A percentile compares a stretch with the other conserved stretches of the same genome.
Conservation (phyloP, 768 basidiomycete species). For the Serendipita indica region DNA sequence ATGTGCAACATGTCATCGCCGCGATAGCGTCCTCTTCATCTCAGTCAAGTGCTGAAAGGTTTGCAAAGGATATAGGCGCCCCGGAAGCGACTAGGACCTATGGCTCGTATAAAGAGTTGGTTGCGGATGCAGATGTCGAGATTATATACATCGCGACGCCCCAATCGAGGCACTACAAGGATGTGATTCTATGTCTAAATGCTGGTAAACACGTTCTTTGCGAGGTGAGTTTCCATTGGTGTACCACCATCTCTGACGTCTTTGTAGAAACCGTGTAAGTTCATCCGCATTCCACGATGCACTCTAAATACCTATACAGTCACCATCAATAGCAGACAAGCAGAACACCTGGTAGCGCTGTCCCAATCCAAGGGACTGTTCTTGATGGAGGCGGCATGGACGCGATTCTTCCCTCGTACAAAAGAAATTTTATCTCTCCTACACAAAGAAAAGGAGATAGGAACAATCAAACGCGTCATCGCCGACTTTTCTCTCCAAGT, state of each 20-base stretch:
- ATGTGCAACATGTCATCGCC: constrained; percentile 12
- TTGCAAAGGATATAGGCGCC: constrained; percentile 10
- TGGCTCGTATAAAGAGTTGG: constrained; percentile 16
- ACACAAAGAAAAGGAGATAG: constrained; percentile 12
- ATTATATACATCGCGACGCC: constrained; percentile 17
- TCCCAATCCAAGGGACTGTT: constrained; percentile 12
- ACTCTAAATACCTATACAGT: constrained; percentile 10
- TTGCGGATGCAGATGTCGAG: constrained; percentile 16
- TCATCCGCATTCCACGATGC: background rate
- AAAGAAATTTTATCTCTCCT: constrained; percentile 11
- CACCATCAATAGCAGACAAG: constrained; percentile 16
- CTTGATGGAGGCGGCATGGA: constrained; percentile 17
- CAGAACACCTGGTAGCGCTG: constrained; percentile 12
- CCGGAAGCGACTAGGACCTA: constrained; percentile 10
- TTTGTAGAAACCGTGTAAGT: constrained; percentile 14
- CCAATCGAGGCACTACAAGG: constrained; percentile 16
- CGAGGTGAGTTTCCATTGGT: constrained; percentile 11
- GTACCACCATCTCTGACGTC: background rate
- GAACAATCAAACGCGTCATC: constrained; percentile 13
- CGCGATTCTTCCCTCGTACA: constrained; percentile 17
- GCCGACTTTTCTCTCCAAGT: constrained; percentile 15
- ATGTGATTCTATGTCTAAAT: constrained; percentile 13
- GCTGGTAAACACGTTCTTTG: constrained; percentile 17
- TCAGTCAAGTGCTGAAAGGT: constrained; percentile 2
- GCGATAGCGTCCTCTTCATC: constrained; percentile 14